phyloP scores from a whole-genome alignment of 805 yeast genomes.

The Pichia ethanolica region DNA sequence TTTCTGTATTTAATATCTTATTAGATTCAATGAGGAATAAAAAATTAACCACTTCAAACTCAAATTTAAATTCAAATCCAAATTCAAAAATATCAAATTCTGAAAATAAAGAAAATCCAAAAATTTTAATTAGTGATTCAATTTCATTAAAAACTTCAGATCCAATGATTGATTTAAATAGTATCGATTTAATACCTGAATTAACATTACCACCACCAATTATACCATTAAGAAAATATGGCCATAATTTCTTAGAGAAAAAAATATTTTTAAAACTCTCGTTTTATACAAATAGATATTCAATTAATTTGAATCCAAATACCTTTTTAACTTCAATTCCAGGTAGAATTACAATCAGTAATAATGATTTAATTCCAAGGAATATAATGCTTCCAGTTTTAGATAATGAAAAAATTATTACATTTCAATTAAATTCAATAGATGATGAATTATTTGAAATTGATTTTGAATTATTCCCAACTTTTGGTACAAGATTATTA shows the following conservation, averaged over 20 bases:
- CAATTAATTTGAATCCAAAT: conserved; percentile 38
- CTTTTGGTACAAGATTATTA: conserved; percentile 86
- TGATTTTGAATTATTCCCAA: conserved; percentile 87
- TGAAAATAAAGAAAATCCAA: not conserved
- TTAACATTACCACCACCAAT: conserved; percentile 93
- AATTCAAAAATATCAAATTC: not conserved
- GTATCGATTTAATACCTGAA: conserved; percentile 77
- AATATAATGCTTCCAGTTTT: conserved; percentile 73
- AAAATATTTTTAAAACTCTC: conserved; percentile 76
- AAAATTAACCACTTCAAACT: not conserved
- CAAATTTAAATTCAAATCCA: too few species aligned
- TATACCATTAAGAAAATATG: conserved; percentile 86
- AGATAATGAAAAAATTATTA: conserved; percentile 54
- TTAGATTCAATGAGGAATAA: conserved; percentile 26
- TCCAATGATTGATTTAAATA: conserved; percentile 20
- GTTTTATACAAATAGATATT: conserved; percentile 44
- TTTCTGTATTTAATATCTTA: conserved; percentile 67
- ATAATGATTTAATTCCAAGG: conserved; percentile 80
- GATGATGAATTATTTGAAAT: conserved; percentile 59
- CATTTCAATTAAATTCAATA: conserved; percentile 78
- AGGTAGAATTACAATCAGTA: conserved; percentile 75
- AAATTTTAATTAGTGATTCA: not conserved
- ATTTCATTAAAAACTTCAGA: conserved; percentile 7
- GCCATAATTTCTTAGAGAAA: conserved; percentile 90
- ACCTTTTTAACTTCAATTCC: conserved; percentile 46